Evolutionary conservation across 192 early-diverging fungal species (phyloP).

Genomic region (Entophlyctis helioformis): DNA sequence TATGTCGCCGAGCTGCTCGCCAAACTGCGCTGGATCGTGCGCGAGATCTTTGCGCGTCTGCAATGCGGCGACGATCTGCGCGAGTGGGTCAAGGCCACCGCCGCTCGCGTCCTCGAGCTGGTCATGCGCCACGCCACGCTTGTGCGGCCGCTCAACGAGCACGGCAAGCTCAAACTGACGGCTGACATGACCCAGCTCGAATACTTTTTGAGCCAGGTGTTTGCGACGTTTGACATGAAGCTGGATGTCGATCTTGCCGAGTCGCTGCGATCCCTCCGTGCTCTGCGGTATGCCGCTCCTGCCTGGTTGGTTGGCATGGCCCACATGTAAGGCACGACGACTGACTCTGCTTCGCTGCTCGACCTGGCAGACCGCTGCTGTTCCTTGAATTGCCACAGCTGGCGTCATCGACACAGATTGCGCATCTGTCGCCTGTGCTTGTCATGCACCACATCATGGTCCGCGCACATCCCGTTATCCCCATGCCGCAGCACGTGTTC

Average conservation of each 20-base stretch:
- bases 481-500: constrained; percentile 41
- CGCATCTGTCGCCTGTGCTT: constrained; percentile 29
- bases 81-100: constrained; percentile 37
- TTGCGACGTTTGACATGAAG: constrained; percentile 41
- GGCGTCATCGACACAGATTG: constrained; percentile 22
- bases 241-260: constrained; percentile 43
- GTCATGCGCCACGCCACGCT: constrained; percentile 59
- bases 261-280: constrained; percentile 41
- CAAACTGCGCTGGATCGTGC: constrained; percentile 46
- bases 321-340: not conserved
- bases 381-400: constrained; percentile 52
- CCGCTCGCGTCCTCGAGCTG: constrained; percentile 30
- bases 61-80: constrained; percentile 51
- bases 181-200: constrained; percentile 64
- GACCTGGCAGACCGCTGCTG: constrained; percentile 34
- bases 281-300: constrained; percentile 30
- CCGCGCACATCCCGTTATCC: constrained; percentile 37
- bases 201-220: constrained; percentile 50
- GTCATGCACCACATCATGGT: constrained; percentile 54
- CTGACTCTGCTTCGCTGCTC: not conserved
- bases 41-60: constrained; percentile 35
- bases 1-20: constrained; percentile 49
- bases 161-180: constrained; percentile 53
- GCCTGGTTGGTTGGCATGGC: not conserved
- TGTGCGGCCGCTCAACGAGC: constrained; percentile 45